These are phyloP conservation scores for Helianthus annuus DNA, from an alignment of 129 eudicot genomes.

Conservation along the genomic window DNA sequence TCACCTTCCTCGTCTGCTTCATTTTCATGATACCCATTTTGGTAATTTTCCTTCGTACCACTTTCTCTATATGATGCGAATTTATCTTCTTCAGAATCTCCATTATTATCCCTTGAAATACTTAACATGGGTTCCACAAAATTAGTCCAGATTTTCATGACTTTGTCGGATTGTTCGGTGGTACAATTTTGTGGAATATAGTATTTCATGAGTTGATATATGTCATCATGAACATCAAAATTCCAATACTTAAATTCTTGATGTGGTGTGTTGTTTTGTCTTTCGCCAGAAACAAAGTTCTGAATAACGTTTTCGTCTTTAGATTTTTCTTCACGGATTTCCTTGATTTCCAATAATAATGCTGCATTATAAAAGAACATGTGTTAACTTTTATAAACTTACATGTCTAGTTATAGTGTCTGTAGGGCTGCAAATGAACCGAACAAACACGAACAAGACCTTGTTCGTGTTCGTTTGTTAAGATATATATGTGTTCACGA, in stretches of 20 bases:
- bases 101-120: slow-evolving; percentile 40
- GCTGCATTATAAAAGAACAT: slow-evolving; percentile 45
- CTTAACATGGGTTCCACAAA: slow-evolving; percentile 80
- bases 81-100: slow-evolving; percentile 57
- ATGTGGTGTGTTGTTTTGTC: slow-evolving; percentile 52
- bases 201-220: slow-evolving; percentile 74
- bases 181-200: slow-evolving; percentile 78
- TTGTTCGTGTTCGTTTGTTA: too few species aligned
- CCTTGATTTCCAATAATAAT: slow-evolving; percentile 74
- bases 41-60: slow-evolving; percentile 22
- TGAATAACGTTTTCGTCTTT: slow-evolving; percentile 58
- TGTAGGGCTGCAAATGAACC: too few species aligned
- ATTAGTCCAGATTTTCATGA: slow-evolving; percentile 82
- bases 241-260: slow-evolving; percentile 73
- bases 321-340: slow-evolving; percentile 60
- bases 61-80: slow-evolving; percentile 43
- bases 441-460: too few species aligned
- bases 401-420: not conserved
- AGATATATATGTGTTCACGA: too few species aligned
- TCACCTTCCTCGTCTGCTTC: slow-evolving; percentile 60
- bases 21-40: slow-evolving; percentile 31
- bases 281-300: slow-evolving; percentile 58
- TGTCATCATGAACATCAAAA: slow-evolving; percentile 70
- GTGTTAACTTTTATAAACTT: not conserved
- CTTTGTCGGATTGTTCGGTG: slow-evolving; percentile 67